These are phyloP conservation scores for Capsella bursapastoris DNA, from an alignment of 345 rosid species.

Conservation along the genomic window DNA sequence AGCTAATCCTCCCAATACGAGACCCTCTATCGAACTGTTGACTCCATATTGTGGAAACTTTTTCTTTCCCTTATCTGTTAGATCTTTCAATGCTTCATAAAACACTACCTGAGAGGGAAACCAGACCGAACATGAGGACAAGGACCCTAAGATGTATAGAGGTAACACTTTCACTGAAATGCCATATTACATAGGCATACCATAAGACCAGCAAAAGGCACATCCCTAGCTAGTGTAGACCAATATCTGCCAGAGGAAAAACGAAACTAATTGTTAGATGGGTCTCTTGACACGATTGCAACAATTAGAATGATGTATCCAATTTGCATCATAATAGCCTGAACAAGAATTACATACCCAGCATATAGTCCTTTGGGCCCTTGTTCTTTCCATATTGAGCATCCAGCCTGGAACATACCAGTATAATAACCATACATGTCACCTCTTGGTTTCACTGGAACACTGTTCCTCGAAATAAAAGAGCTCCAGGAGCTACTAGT, in stretches of 20 bases:
- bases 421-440: slow-evolving; percentile 77
- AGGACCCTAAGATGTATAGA: background rate
- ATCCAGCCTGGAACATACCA: slow-evolving; percentile 89
- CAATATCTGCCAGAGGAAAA: slow-evolving; percentile 61
- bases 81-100: slow-evolving; percentile 79
- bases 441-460: slow-evolving; percentile 52
- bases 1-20: slow-evolving; percentile 87
- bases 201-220: slow-evolving; percentile 96
- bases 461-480: slow-evolving; percentile 49
- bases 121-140: slow-evolving; percentile 26
- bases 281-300: slow-evolving; percentile 12
- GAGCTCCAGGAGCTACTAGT: slow-evolving; percentile 76
- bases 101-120: slow-evolving; percentile 69
- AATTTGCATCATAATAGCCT: slow-evolving; percentile 18
- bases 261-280: background rate
- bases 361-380: slow-evolving; percentile 87
- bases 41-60: slow-evolving; percentile 52
- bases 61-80: slow-evolving; percentile 61
- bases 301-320: slow-evolving; percentile 1
- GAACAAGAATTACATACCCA: slow-evolving; percentile 56
- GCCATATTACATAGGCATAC: slow-evolving; percentile 46
- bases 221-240: slow-evolving; percentile 95
- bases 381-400: slow-evolving; percentile 85
- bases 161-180: background rate
- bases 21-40: slow-evolving; percentile 75